Evolutionary conservation across 1,284 basidiomycete species (phyloP).

Genomic region (Microbotryum intermedium): DNA sequence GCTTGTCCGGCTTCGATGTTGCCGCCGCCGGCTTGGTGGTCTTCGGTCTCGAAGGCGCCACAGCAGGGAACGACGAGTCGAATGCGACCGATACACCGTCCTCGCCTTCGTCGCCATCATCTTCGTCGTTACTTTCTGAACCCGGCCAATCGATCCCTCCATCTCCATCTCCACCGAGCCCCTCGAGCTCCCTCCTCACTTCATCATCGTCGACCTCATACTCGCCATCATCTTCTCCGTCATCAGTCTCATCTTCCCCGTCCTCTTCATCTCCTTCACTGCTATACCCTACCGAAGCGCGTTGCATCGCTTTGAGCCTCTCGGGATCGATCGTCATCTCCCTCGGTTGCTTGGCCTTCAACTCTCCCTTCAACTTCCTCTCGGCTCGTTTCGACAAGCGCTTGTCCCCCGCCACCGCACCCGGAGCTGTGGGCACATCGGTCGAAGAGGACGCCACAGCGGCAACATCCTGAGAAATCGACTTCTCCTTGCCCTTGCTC

Average conservation of each 20-base stretch:
- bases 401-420: slow-evolving; percentile 11
- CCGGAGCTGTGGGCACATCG: background rate
- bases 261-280: slow-evolving; percentile 32
- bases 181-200: slow-evolving; percentile 15
- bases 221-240: slow-evolving; percentile 32
- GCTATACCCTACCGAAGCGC: slow-evolving; percentile 25
- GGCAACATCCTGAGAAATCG: slow-evolving; percentile 2
- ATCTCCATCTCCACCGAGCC: slow-evolving; percentile 1
- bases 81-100: background rate
- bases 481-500: slow-evolving; percentile 23
- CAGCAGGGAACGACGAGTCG: background rate
- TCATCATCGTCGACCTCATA: slow-evolving; percentile 31
- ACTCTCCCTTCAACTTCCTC: background rate
- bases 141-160: slow-evolving; percentile 25
- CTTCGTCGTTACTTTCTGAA: slow-evolving; percentile 13
- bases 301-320: slow-evolving; percentile 1
- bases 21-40: slow-evolving; percentile 15
- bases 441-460: too few species aligned
- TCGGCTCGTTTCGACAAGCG: slow-evolving; percentile 34
- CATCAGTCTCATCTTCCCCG: slow-evolving; percentile 31
- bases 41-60: slow-evolving; percentile 8
- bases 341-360: slow-evolving; percentile 14
- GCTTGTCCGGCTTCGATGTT: slow-evolving; percentile 33
- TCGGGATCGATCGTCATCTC: slow-evolving; percentile 21
- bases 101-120: slow-evolving; percentile 6